These are phyloP conservation scores for Cicer yamashitae DNA, from an alignment of 306 rosid genomes.

Conservation along the genomic window DNA sequence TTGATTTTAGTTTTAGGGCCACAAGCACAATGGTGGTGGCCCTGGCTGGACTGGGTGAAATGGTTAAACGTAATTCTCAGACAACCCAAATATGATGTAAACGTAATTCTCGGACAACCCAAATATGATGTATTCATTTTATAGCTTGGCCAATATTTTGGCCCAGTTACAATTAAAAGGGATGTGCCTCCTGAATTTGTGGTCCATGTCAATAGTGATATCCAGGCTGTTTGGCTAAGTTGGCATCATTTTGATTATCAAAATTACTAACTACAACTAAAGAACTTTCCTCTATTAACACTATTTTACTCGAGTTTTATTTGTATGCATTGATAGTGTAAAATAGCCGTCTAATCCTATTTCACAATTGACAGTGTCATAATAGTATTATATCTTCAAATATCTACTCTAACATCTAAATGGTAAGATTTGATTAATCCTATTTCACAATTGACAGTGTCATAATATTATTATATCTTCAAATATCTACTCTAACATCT, in stretches of 20 bases:
- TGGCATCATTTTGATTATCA: neutral
- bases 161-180: conserved; percentile 5
- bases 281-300: neutral
- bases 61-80: neutral
- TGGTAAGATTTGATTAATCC: too few species aligned
- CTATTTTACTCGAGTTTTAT: neutral
- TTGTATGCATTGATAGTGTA: neutral
- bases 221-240: neutral
- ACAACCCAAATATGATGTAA: too few species aligned
- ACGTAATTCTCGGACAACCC: too few species aligned
- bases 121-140: too few species aligned
- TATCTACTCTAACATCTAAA: too few species aligned
- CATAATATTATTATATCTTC: too few species aligned
- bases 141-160: neutral
- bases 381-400: too few species aligned
- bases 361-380: neutral
- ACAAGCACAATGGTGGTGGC: neutral
- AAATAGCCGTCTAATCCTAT: neutral
- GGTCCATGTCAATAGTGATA: conserved; percentile 17
- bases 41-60: neutral
- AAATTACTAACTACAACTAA: neutral
- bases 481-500: too few species aligned
- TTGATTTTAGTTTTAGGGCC: conserved; percentile 26
- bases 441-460: neutral
- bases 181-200: neutral